A percentile compares a stretch with the other conserved stretches of the same genome.
These are phyloP conservation scores for Mortierella sp. DNA, from an alignment of 371 early-diverging fungal species.

Conservation along the genomic window DNA sequence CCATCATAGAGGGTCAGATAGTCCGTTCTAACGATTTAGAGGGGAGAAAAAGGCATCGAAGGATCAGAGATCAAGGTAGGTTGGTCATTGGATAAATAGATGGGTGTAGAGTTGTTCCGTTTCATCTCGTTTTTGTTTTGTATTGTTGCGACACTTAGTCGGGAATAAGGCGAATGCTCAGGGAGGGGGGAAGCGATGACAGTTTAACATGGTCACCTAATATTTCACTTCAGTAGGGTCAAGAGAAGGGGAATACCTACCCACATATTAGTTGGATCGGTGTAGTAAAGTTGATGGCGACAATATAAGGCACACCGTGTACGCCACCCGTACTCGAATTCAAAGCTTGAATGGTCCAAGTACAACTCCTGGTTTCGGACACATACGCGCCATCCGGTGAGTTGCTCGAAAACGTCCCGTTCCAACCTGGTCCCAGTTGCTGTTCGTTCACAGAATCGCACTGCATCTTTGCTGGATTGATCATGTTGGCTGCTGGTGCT, in stretches of 20 bases:
- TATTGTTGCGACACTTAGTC: no score
- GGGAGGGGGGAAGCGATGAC: no score
- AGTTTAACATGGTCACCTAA: no score
- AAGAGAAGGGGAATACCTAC: conserved; percentile 15
- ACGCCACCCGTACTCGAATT: conserved; percentile 4
- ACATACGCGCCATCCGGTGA: conserved; percentile 39
- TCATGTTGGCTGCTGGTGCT: background rate
- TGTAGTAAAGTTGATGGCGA: conserved; percentile 36
- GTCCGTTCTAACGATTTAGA: conserved; percentile 25
- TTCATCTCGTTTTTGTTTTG: no score
- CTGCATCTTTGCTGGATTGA: conserved; percentile 14
- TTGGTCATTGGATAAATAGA: no score
- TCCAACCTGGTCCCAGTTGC: conserved; percentile 31
- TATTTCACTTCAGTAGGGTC: no score
- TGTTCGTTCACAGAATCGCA: conserved; percentile 27
- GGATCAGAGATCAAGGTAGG: background rate
- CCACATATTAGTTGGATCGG: conserved; percentile 48
- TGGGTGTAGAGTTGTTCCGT: no score
- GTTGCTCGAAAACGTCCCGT: conserved; percentile 43
- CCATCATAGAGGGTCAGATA: conserved; percentile 52
- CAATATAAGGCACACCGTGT: conserved; percentile 19
- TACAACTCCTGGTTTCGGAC: conserved; percentile 20
- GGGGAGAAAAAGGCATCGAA: background rate
- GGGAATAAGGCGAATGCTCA: no score
- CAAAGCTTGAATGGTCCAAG: conserved; percentile 31